Evolutionary conservation across 148 eudicot genomes (phyloP), one percentile per base, ranked within the genome.

Genomic region (Rhododendron ferrugineum): DNA sequence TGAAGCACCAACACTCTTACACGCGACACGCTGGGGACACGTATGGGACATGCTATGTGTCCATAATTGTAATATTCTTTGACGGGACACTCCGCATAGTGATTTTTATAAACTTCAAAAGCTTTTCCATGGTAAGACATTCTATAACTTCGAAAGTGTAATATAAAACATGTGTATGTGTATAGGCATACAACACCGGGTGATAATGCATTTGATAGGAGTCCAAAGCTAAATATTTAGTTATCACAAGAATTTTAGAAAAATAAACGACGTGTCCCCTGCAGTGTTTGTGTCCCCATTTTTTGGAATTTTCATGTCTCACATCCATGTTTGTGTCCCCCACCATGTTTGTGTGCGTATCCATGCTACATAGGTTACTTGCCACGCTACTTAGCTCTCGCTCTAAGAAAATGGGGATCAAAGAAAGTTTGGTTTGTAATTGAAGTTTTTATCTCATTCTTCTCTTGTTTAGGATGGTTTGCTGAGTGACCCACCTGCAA

Each of bases 391-490:
- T 76, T 26, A 58, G 64, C n/a, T 58, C 10, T 58, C 11, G 3
- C 28, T 76, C 30, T 40, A 22, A 15, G 18, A 15, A 30, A 52
- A 28, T 54, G 30, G 52, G 22, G 36, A 86, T 37, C 13, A 72
- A 34, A 49, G 16, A 60, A 20, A 72, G 22, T 15, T 83, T 49
- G 54, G 28, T 34, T 44, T 37, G n/a, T 52, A 16, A 18, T 68
- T 68, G 6, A n/a, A 18, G 47, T 14, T 73, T 44, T 49, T 13
- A 50, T 20, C 80, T 73, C 46, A 49, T 80, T 74, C 37, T 14
- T 77, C 46, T 74, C 32, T 54, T 79, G 22, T 73, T 79, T 85
- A 97, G 98, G 98, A 94, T 84, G 94, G 90, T 80, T 88, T 91
- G 4, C 78, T 84, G 73, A 88, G 84, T 86, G 95, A 89, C 77